Conservation (phyloP, 805 yeast genomes). For the Tetrapisispora namnaoensis region DNA sequence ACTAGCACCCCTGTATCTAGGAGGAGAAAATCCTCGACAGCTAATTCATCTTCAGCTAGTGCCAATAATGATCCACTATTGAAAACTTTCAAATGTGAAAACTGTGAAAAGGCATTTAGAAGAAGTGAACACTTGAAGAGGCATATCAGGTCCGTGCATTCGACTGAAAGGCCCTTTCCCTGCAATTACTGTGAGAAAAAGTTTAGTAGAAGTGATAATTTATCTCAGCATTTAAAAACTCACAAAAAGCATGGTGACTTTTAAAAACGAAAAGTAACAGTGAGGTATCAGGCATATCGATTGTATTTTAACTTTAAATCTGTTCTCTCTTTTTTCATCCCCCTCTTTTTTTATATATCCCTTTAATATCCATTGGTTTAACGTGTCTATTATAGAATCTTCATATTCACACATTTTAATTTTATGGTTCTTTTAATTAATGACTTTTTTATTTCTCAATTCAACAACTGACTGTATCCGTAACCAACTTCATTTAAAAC, state of each 20-base stretch:
- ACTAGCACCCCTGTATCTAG: background rate
- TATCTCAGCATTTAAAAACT: conserved; percentile 54
- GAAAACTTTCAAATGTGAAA: conserved; percentile 32
- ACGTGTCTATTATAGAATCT: background rate
- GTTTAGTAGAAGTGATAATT: conserved; percentile 58
- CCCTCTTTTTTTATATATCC: background rate
- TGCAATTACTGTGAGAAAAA: conserved; percentile 51
- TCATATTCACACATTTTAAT: background rate
- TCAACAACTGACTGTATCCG: too few species aligned
- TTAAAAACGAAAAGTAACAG: conserved; percentile 4
- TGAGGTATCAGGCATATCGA: background rate
- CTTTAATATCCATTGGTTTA: background rate
- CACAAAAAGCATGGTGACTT: conserved; percentile 35
- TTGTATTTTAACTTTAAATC: background rate
- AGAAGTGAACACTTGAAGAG: conserved; percentile 61
- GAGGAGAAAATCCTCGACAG: conserved; percentile 9
- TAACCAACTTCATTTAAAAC: too few species aligned
- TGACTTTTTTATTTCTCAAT: background rate
- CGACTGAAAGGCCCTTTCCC: conserved; percentile 49
- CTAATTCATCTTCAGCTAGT: background rate
- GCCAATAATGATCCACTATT: conserved; percentile 17
- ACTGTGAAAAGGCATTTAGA: conserved; percentile 40
- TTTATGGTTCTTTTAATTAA: background rate
- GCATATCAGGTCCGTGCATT: conserved; percentile 58
- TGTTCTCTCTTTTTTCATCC: background rate